phyloP scores from a whole-genome alignment of 306 rosid genomes.

The Leucaena leucocephala region DNA sequence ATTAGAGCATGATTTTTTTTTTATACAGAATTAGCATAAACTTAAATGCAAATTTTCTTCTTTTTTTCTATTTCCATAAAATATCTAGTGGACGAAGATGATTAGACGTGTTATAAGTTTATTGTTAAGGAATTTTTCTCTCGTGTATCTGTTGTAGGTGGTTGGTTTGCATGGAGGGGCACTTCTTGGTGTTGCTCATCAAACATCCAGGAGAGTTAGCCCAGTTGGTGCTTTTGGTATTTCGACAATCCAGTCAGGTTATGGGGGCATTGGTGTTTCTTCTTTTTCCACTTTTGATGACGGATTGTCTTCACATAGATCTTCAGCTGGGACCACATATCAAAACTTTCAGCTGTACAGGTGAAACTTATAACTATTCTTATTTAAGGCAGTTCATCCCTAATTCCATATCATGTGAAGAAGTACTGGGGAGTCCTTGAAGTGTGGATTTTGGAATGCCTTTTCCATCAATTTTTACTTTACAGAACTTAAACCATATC shows the following conservation, averaged over 20 bases:
- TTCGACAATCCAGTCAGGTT: constrained; percentile 93
- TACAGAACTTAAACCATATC: not conserved
- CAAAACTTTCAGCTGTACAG: constrained; percentile 95
- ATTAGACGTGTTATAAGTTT: not conserved
- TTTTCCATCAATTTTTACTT: not conserved
- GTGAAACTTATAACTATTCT: constrained; percentile 41
- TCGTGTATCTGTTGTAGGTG: constrained; percentile 56
- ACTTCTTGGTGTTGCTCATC: constrained; percentile 92
- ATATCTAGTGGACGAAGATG: not conserved
- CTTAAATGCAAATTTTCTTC: constrained; percentile 5
- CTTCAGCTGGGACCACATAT: constrained; percentile 65
- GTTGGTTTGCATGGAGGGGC: constrained; percentile 99
- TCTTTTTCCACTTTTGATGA: constrained; percentile 87
- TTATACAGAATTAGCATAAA: constrained; percentile 15
- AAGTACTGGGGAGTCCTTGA: not conserved
- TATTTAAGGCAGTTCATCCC: not conserved
- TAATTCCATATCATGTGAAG: not conserved
- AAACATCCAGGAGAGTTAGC: constrained; percentile 89
- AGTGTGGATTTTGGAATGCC: not conserved
- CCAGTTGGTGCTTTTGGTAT: constrained; percentile 91
- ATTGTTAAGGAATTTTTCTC: constrained; percentile 30
- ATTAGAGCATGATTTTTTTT: constrained; percentile 6
- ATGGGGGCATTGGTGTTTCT: constrained; percentile 82
- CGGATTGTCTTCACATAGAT: constrained; percentile 72
- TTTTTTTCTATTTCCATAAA: not conserved